Base-by-base conservation (phyloP, 2,329 filamentous ascomycete species). In the Penicillium occitanis region DNA sequence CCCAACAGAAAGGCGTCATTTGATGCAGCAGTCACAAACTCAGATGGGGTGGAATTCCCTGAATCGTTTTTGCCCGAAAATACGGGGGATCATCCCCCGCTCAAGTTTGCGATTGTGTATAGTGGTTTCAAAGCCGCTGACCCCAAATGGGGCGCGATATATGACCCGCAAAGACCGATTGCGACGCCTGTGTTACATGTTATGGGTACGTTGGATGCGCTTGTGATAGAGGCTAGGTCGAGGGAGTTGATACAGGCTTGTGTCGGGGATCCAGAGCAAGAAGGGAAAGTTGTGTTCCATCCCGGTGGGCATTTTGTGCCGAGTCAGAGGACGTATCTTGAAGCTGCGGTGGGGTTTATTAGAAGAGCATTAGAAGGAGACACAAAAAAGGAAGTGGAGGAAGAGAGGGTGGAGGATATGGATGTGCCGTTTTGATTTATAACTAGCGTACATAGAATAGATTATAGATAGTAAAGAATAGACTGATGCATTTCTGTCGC, bases 281-380 rank as follows among this genome's bases (percentile, higher is more conserved):
- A 83, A 64, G 80, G 78, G 51, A 84, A 80, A 70, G 83, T 87
- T 62, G 82, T 90, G 62, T 87, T 90, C 71, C 92, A 96, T 78
- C 93, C 94, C 1, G 94, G 94, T 7, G 93, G 93, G 0, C 94
- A 98, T 77, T 93, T 96, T 73, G 86, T 97, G 73, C 94, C 94
- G 0, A 88, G 92, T 67, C 87, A 89, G 70, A 92, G 90, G 80
- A 90, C 93, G 70, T 95, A 90, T 85, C 87, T 90, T 22, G 89
- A 90, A 82, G 90, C 90, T 37, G 79, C 96, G 69, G 88, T 90
- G 4, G 87, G 84, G 0, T 96, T 93, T 74, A 87, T 95, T 58
- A 83, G 81, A 71, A 84, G 85, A 68, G 77, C 79, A 57, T 69
- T 87, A 69, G 80, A 82, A 60, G 77, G 73, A 37, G 68, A 68